Conservation (phyloP, 129 eudicot genomes). For the Heracleum sosnowskyi region DNA sequence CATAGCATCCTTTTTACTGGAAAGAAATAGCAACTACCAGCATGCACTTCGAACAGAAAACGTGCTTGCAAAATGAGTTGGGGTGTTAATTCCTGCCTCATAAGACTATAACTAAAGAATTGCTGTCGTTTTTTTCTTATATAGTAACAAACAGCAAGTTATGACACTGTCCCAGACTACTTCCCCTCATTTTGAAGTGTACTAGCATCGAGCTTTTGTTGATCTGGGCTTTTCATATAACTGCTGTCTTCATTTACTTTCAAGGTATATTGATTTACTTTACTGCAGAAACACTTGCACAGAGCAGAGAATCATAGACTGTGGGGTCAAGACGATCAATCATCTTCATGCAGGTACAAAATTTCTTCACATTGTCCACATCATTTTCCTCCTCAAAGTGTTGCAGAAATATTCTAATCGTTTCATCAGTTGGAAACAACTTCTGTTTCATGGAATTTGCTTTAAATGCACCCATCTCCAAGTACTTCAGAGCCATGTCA, state of each 20-base stretch:
- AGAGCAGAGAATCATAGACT: slow-evolving; percentile 21
- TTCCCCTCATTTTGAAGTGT: neutral
- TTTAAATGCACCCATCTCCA: slow-evolving; percentile 31
- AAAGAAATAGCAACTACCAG: neutral
- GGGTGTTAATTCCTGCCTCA: neutral
- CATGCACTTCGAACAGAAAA: no score
- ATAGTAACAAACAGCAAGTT: neutral
- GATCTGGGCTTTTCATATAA: neutral
- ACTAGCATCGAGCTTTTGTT: neutral
- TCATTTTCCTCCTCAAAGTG: slow-evolving; percentile 34
- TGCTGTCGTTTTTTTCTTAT: neutral
- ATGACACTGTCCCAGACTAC: neutral
- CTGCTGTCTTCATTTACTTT: neutral
- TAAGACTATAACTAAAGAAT: neutral
- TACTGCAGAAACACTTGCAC: slow-evolving; percentile 5
- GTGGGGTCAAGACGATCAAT: slow-evolving; percentile 26
- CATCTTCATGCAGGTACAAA: slow-evolving; percentile 34
- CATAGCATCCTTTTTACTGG: neutral
- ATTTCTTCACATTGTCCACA: slow-evolving; percentile 20
- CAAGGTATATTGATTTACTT: neutral
- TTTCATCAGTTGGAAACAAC: slow-evolving; percentile 36
- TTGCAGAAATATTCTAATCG: slow-evolving; percentile 21
- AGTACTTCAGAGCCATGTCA: slow-evolving; percentile 30
- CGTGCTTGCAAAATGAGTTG: neutral
- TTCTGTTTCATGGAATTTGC: slow-evolving; percentile 10